phyloP scores from a whole-genome alignment of 148 eudicot species.

The Gaultheria prostrata region DNA sequence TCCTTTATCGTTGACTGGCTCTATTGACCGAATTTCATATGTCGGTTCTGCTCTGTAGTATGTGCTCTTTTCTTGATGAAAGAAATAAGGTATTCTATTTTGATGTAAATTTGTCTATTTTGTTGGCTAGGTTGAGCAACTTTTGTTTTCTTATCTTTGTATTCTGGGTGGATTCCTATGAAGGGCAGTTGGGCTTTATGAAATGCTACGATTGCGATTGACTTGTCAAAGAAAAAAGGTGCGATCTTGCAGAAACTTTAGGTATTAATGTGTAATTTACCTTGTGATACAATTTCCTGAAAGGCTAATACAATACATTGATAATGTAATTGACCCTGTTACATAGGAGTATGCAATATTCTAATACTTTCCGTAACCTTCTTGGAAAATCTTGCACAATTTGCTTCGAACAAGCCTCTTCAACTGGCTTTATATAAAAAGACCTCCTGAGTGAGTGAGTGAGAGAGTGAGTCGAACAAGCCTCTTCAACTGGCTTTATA shows the following conservation, averaged over 20 bases:
- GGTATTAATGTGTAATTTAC: neutral
- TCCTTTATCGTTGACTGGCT: no score
- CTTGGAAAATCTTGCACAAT: neutral
- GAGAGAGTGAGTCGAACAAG: slow-evolving; percentile 10
- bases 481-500: slow-evolving; percentile 1
- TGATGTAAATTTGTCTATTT: no score
- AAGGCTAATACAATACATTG: neutral
- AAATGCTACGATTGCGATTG: no score
- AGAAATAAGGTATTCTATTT: no score
- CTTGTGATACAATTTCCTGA: neutral
- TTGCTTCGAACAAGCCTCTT: neutral
- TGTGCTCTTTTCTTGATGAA: no score
- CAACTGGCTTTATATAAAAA: slow-evolving; percentile 7
- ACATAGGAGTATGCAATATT: neutral
- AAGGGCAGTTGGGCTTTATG: no score
- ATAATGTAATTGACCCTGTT: neutral
- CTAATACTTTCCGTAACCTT: slow-evolving; percentile 16
- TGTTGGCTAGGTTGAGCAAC: no score
- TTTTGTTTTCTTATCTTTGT: no score
- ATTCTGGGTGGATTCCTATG: no score
- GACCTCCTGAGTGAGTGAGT: neutral
- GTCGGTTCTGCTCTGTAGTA: no score
- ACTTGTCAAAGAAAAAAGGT: no score
- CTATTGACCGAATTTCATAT: no score
- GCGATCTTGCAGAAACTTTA: neutral